Evolutionary conservation across 768 basidiomycete species (phyloP).

Genomic region (Tulasnella sp.): DNA sequence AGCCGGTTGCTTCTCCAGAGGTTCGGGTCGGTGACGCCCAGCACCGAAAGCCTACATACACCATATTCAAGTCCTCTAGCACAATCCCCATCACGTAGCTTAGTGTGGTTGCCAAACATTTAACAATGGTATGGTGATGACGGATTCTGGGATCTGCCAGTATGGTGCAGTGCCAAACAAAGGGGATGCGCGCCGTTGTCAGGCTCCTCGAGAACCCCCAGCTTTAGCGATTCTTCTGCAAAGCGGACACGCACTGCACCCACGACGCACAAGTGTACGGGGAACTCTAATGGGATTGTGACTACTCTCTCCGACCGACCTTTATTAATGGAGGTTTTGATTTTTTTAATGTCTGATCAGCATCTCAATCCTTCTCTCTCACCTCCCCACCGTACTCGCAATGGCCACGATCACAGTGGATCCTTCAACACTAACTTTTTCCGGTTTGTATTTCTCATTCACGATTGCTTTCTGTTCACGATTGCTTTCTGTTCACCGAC

Average conservation of each 20-base stretch:
- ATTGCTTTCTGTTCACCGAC: not conserved
- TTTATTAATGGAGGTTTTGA: not conserved
- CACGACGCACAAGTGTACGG: not conserved
- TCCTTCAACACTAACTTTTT: not conserved
- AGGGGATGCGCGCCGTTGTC: not conserved
- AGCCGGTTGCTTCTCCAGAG: too few species aligned
- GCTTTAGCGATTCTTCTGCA: not conserved
- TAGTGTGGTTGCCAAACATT: too few species aligned
- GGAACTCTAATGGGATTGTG: not conserved
- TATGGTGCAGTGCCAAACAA: not conserved
- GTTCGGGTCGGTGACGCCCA: too few species aligned
- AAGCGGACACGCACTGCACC: not conserved
- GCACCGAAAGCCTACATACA: too few species aligned
- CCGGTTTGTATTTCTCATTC: not conserved
- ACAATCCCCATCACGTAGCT: too few species aligned
- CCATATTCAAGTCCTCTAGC: too few species aligned
- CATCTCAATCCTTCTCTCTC: not conserved
- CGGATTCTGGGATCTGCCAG: not conserved
- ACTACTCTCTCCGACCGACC: not conserved
- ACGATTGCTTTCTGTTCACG: too few species aligned
- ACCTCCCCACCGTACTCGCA: not conserved
- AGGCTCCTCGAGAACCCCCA: not conserved
- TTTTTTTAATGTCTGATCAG: not conserved
- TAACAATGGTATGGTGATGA: not conserved
- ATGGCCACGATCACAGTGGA: not conserved